Conservation (phyloP, 306 rosid species). For the apple (Malus domestica) region ASM211411v1 NC_041791.1:32405001-32405500, state of each 20-base stretch:
- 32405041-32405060: background rate
- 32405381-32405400: background rate
- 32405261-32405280: conserved; percentile 34
- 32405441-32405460: background rate
- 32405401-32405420: background rate
- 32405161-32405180: conserved; percentile 63
- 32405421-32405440: background rate
- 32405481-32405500: background rate
- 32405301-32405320: conserved; percentile 58
- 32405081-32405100: background rate
- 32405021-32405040: background rate
- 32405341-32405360: conserved; percentile 20
- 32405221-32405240: conserved; percentile 49
- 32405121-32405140: background rate
- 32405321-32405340: conserved; percentile 52
- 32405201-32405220: conserved; percentile 46
- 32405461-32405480: background rate
- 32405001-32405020: background rate
- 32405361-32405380: background rate
- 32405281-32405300: conserved; percentile 34
- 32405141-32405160: conserved; percentile 46
- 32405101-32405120: background rate
- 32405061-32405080: background rate
- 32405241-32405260: conserved; percentile 33
- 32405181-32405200: conserved; percentile 36